phyloP scores from a whole-genome alignment of 805 yeast species.

The Cyberlindnera bimundalis region DNA sequence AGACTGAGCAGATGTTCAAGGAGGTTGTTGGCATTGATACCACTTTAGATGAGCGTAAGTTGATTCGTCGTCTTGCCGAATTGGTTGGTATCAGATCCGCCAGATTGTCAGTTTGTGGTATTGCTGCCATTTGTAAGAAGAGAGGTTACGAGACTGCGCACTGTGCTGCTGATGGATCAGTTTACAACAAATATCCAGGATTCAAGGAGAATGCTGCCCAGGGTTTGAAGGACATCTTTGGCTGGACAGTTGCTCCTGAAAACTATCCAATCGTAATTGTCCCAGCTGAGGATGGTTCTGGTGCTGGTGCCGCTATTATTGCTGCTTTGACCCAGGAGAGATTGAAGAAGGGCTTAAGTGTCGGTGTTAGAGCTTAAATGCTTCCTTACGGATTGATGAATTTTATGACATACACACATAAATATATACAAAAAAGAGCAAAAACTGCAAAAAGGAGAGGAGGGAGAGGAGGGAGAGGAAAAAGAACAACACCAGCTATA shows the following conservation, averaged over 20 bases:
- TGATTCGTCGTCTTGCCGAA: constrained; percentile 80
- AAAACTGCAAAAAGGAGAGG: background rate
- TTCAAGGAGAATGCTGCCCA: constrained; percentile 86
- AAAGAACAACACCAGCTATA: too few species aligned
- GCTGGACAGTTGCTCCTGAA: constrained; percentile 53
- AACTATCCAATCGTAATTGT: constrained; percentile 78
- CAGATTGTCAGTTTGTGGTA: constrained; percentile 89
- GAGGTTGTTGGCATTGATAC: constrained; percentile 58
- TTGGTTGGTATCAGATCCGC: constrained; percentile 91
- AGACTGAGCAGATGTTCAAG: constrained; percentile 65
- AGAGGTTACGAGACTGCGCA: constrained; percentile 73
- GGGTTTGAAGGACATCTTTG: constrained; percentile 86
- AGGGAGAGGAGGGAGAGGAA: too few species aligned
- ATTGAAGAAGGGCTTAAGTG: constrained; percentile 63
- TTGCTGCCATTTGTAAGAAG: constrained; percentile 90
- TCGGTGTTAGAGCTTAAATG: constrained; percentile 41
- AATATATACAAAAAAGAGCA: background rate
- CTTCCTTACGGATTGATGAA: constrained; percentile 1
- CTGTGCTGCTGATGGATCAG: constrained; percentile 98
- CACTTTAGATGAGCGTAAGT: constrained; percentile 72
- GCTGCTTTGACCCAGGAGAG: constrained; percentile 92
- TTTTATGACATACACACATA: background rate
- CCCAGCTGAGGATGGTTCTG: constrained; percentile 97
- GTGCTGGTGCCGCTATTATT: constrained; percentile 98
- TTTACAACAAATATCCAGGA: constrained; percentile 88